Evolutionary conservation across 805 yeast species (phyloP).

Genomic region (Pichia membranifaciens): DNA sequence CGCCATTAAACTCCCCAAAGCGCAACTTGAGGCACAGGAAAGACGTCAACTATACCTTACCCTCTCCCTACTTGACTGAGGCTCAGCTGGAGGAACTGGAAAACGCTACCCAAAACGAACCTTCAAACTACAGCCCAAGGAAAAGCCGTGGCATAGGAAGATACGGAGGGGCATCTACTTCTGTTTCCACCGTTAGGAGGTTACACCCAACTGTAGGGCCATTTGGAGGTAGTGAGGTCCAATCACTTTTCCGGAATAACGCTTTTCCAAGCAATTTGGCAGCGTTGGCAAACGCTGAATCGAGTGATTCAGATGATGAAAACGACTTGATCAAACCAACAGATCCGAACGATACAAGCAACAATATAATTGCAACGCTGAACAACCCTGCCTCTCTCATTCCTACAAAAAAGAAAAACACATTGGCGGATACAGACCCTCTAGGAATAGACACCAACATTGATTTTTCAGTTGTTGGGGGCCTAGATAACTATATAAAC

Average conservation of each 20-base stretch:
- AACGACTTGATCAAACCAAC: slow-evolving; percentile 34
- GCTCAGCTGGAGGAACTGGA: slow-evolving; percentile 25
- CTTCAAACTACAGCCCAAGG: slow-evolving; percentile 24
- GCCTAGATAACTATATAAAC: slow-evolving; percentile 81
- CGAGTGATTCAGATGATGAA: slow-evolving; percentile 45
- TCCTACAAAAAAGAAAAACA: slow-evolving; percentile 43
- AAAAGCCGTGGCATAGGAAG: slow-evolving; percentile 21
- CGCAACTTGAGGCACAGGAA: slow-evolving; percentile 60
- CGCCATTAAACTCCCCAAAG: slow-evolving; percentile 45
- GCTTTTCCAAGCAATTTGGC: slow-evolving; percentile 43
- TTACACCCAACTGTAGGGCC: slow-evolving; percentile 95
- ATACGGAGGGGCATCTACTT: slow-evolving; percentile 19
- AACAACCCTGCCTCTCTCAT: not conserved
- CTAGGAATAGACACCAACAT: slow-evolving; percentile 65
- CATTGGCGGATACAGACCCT: slow-evolving; percentile 85
- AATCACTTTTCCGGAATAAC: slow-evolving; percentile 66
- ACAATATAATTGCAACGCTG: slow-evolving; percentile 19
- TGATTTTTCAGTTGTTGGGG: slow-evolving; percentile 78
- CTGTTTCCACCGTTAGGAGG: slow-evolving; percentile 46
- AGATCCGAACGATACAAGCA: slow-evolving; percentile 27
- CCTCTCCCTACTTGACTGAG: slow-evolving; percentile 66
- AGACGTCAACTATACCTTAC: slow-evolving; percentile 71
- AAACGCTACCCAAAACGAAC: not conserved
- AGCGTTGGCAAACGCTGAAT: slow-evolving; percentile 34
- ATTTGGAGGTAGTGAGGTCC: slow-evolving; percentile 93